These are phyloP conservation scores for Penicillium flavigenum DNA, from an alignment of 495 filamentous ascomycete species.

Conservation along the genomic window DNA sequence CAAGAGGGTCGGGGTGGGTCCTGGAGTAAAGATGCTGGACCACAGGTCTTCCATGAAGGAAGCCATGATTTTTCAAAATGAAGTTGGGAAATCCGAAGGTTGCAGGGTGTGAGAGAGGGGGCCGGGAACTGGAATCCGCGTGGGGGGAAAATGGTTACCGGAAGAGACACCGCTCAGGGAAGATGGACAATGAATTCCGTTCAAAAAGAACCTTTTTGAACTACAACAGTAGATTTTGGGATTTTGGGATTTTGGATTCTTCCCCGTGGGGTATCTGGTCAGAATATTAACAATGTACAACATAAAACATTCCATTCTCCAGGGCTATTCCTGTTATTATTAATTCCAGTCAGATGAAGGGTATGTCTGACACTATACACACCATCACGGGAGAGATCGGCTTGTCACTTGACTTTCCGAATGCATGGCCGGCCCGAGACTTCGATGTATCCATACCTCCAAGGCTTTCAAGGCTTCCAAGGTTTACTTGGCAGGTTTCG, in stretches of 20 bases:
- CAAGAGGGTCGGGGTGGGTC: constrained; percentile 81
- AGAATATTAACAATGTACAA: neutral
- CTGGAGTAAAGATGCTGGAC: constrained; percentile 88
- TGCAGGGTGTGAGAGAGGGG: constrained; percentile 8
- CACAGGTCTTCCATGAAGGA: constrained; percentile 80
- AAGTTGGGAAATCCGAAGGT: constrained; percentile 4
- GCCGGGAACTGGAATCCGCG: constrained; percentile 30
- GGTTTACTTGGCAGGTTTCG: neutral
- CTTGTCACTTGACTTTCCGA: constrained; percentile 1
- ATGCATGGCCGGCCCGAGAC: neutral
- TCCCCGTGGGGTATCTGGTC: neutral
- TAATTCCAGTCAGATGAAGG: constrained; percentile 1
- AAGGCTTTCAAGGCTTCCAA: too few species aligned
- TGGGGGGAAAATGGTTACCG: constrained; percentile 9
- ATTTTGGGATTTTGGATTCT: neutral
- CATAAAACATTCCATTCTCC: neutral
- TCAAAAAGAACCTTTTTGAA: too few species aligned
- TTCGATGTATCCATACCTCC: too few species aligned
- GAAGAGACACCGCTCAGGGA: constrained; percentile 1
- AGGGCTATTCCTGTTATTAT: too few species aligned
- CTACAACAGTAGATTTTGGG: too few species aligned
- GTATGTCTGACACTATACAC: neutral
- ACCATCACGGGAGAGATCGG: constrained; percentile 7
- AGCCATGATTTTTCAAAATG: constrained; percentile 56
- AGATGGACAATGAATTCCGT: constrained; percentile 4